These are phyloP conservation scores for Globisporangium alternatum DNA, from an alignment of 352 stramenopile species.

Conservation along the genomic window DNA sequence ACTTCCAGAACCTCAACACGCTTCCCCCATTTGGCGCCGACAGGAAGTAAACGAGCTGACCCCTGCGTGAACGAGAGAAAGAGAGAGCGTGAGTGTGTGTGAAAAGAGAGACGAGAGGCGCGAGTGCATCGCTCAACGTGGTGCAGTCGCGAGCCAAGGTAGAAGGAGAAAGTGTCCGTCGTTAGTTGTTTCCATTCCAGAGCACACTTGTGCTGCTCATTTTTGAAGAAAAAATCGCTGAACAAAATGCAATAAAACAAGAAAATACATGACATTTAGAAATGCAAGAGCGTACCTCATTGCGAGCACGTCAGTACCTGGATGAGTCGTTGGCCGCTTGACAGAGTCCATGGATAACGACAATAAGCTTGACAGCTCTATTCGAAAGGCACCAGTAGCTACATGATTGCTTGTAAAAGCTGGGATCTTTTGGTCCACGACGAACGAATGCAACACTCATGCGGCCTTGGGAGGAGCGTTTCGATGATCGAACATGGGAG, in stretches of 20 bases:
- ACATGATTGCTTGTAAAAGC: no score
- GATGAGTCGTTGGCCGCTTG: no score
- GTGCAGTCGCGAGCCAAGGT: background rate
- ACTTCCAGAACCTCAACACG: slow-evolving; percentile 34
- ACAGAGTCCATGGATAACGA: no score
- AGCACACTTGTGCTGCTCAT: background rate
- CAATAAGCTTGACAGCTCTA: no score
- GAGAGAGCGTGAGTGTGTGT: background rate
- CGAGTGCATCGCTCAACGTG: background rate
- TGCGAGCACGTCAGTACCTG: no score
- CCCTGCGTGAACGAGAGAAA: background rate
- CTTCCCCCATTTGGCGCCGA: slow-evolving; percentile 14
- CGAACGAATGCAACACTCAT: no score
- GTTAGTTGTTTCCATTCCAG: background rate
- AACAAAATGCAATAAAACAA: slow-evolving; percentile 7
- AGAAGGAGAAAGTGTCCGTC: background rate
- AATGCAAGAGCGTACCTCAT: background rate
- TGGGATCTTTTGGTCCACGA: background rate
- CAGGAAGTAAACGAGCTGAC: slow-evolving; percentile 5
- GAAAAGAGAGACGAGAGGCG: background rate
- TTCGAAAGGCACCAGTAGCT: no score
- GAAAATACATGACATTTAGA: background rate
- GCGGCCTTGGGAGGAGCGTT: no score
- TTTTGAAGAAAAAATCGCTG: slow-evolving; percentile 3
- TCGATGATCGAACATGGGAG: background rate